Base-by-base conservation (phyloP, 345 rosid species). In the Combretum micranthum region DNA sequence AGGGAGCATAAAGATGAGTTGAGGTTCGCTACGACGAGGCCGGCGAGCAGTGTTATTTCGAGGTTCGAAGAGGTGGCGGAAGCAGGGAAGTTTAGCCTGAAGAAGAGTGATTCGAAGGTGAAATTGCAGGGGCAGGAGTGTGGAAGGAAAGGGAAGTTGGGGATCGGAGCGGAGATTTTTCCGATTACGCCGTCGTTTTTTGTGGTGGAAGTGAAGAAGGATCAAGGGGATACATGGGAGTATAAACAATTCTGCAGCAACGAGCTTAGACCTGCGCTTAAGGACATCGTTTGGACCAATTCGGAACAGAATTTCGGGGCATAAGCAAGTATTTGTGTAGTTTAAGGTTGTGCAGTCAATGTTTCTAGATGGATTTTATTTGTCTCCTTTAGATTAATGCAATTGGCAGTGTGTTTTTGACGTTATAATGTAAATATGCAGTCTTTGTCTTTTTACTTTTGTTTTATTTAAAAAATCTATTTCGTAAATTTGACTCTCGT, bases 11-110 rank as follows among this genome's bases (percentile, higher is more conserved):
- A 78, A 52, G 83, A 76, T 47, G 96, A 88, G 86, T 61, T 88
- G 70, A 77, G 95, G 44, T 88, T 92, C 58, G 96, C 86, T 0
- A 92, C 96, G 43, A 78, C 93, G 7, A 59, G 80, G 57, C 79
- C 96, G 0, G 98, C 95, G 19, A 84, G 96, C 68, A 83, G 95
- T 48, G 93, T 88, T 57, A 86, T 92, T 3, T 88, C 96, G 63
- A 81, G 75, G 59, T 60, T 92, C 12, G 96, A 88, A 42, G 95
- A 84, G 71, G 87, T 83, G 37, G 96, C 82, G 3, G 79, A 53
- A 55, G 80, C 82, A 0, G 77, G 74, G 62, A 91, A 77, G 26
- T 92, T 81, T 68, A 77, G 75, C 55, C 73, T 92, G 44, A 81
- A 71, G 82, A 88, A 78, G 85, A 84, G 84, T 55, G 96, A 88